Conservation (phyloP, 1,284 basidiomycete genomes). For the Tylopilus sp. region DNA sequence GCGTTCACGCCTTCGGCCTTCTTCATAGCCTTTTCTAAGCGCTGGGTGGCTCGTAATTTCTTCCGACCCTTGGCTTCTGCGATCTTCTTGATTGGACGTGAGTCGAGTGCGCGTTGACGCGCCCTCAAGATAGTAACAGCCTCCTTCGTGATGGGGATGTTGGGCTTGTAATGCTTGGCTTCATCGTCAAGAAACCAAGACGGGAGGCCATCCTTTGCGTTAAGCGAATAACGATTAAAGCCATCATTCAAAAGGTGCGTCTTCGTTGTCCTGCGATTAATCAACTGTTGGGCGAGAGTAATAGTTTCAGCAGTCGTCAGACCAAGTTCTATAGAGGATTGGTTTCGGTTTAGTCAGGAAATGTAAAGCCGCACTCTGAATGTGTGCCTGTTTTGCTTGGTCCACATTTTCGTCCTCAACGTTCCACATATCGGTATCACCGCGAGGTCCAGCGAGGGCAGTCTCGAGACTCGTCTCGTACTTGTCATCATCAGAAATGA, state of each 20-base stretch:
- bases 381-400: slow-evolving; percentile 66
- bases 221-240: slow-evolving; percentile 91
- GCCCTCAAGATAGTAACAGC: slow-evolving; percentile 85
- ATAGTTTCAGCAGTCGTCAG: slow-evolving; percentile 90
- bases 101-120: slow-evolving; percentile 91
- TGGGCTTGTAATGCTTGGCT: slow-evolving; percentile 88
- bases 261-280: slow-evolving; percentile 89
- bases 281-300: slow-evolving; percentile 87
- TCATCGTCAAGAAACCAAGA: slow-evolving; percentile 99
- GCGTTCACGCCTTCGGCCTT: slow-evolving; percentile 96
- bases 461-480: slow-evolving; percentile 22
- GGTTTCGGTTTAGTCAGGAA: neutral
- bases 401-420: slow-evolving; percentile 79
- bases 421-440: slow-evolving; percentile 77
- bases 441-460: slow-evolving; percentile 41
- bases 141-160: slow-evolving; percentile 96
- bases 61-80: slow-evolving; percentile 99
- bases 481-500: slow-evolving; percentile 23
- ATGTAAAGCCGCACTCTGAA: slow-evolving; percentile 57
- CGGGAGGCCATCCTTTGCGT: slow-evolving; percentile 90
- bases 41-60: slow-evolving; percentile 85
- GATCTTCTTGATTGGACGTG: slow-evolving; percentile 98
- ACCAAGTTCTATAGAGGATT: slow-evolving; percentile 66
- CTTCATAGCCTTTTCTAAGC: slow-evolving; percentile 90
- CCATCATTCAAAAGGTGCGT: slow-evolving; percentile 92